Evolutionary conservation across 2,329 filamentous ascomycete species (phyloP), one percentile per base, ranked within the genome.

Genomic region (Monilinia fructicola): DNA sequence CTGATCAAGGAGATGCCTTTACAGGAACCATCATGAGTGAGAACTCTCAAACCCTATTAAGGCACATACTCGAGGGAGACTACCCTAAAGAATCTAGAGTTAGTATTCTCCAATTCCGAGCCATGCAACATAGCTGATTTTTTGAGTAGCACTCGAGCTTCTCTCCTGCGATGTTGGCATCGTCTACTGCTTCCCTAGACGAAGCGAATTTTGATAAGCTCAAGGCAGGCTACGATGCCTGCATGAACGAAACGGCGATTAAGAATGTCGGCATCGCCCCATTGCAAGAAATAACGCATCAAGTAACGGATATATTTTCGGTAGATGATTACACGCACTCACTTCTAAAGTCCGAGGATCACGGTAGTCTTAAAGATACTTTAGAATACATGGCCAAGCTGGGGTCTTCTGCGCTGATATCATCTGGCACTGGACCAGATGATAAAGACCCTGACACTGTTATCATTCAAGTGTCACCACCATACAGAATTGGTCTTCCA

Each of bases 191-290:
- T 54, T 81, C 79, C 3, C 78, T 79, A 0, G 86, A 89, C 67
- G 80, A 85, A 72, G 76, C 83, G 40, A 92, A 90, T 73, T 91
- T 91, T 73, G 77, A 84, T 68, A 88, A 89, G 76, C 78, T 92
- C 73, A 85, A 89, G 75, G 77, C 82, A 55, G 84, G 83, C 0
- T 92, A 91, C 72, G 78, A 85, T 68, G 84, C 88, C 44, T 92
- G 90, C 73, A 83, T 90, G 76, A 81, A 91, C 71, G 84, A 88
- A 73, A 79, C 83, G 10, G 77, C 78, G 12, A 83, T 90, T 60
- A 82, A 83, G 69, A 76, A 82, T 54, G 74, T 81, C 14, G 89
- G 87, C 2, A 78, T 83, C 7, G 75, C 80, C 67, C 88, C 88
- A 3, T 75, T 92, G 52, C 75, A 81, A 23, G 75, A 82, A 5